Base-by-base conservation (phyloP, 768 basidiomycete genomes). In the Clitopilus passeckerianus region DNA sequence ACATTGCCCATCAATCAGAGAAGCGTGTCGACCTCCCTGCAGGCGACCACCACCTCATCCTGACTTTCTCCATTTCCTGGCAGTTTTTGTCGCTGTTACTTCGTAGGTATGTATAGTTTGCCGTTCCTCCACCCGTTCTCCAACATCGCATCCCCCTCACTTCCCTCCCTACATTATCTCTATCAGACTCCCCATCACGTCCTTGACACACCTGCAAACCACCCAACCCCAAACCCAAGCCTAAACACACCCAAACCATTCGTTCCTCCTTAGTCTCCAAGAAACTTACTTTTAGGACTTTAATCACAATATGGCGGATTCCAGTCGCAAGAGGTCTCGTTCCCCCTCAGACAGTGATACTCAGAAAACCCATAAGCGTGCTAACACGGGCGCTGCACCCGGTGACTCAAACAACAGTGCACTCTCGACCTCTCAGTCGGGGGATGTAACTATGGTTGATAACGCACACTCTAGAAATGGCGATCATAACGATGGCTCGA, bases 271-370 rank as follows among this genome's bases (percentile, higher is more conserved):
- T 66, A 62, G 69, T 68, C 65, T 53, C 64, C 65, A 63, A 69
- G 57, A 72, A 74, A 76, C 80, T 86, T 70, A 83, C 22, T 16
- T 50, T 18, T 50, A 50, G 46, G 46, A 50, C 16, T 81, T 82
- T 80, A 81, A 84, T 80, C 74, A 91, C 90, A 89, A 86, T 87
- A 90, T 91, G 81, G 82, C 84, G 80, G 90, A 91, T 79, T 80
- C 82, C 65, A 90, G 80, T 72, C 88, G 90, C 76, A 93, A 93
- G 76, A 84, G 91, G 69, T 93, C 91, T 66, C 91, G 91, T 70
- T 93, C 91, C 57, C 86, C 90, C 60, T 91, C 89, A 69, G 89
- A 90, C 77, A 82, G 78, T 71, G 90, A 91, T 68, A 80, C 87
- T 68, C 86, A 86, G 69, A 91, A 92, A 77, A 82, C 84, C 65